Evolutionary conservation across 176 grass and related monocot species (phyloP).

Genomic region (Oropetium thomaeum): DNA sequence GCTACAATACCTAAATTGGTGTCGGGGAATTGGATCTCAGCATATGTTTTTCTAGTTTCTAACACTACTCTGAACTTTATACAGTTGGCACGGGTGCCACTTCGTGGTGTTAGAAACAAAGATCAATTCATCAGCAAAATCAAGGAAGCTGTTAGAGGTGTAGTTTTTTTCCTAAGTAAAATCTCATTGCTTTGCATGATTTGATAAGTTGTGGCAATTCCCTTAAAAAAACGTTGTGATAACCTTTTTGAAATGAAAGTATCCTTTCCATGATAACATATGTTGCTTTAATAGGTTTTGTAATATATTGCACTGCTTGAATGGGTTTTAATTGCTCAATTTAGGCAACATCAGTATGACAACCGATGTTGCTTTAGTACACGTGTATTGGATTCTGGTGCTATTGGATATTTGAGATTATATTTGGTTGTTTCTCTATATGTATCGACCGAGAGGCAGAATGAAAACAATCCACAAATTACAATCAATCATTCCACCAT

Average conservation of each 20-base stretch:
- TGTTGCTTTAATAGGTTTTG: no score
- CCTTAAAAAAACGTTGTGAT: no score
- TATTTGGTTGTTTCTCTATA: no score
- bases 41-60: slow-evolving; percentile 17
- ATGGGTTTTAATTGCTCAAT: neutral
- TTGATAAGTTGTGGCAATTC: neutral
- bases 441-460: no score
- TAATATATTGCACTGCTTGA: neutral
- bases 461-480: no score
- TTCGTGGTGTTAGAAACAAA: slow-evolving; percentile 68
- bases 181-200: neutral
- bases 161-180: neutral
- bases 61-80: slow-evolving; percentile 8
- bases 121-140: slow-evolving; percentile 59
- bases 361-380: neutral
- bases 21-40: neutral
- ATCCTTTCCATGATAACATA: no score
- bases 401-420: no score
- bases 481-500: no score
- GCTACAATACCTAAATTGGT: neutral
- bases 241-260: neutral
- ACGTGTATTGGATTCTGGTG: neutral
- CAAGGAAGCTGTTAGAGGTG: slow-evolving; percentile 63
- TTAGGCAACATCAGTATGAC: neutral
- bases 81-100: slow-evolving; percentile 56